These are phyloP conservation scores for Rhodotorula kratochvilovae DNA, from an alignment of 768 basidiomycete species.

Conservation along the genomic window DNA sequence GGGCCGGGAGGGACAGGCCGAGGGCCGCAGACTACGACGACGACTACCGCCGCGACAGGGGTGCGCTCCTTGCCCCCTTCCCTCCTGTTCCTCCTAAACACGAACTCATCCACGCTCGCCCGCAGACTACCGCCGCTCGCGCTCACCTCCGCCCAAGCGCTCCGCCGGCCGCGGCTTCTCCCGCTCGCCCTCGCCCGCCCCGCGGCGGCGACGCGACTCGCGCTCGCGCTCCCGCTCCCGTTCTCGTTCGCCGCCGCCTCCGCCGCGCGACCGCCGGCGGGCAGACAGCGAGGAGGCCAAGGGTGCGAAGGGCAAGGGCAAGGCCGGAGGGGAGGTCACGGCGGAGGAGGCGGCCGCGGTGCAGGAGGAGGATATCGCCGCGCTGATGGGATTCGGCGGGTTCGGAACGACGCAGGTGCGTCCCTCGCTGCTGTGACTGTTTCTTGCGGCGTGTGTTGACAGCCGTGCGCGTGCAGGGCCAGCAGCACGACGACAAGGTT, in stretches of 20 bases:
- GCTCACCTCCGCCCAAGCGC: neutral
- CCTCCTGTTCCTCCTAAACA: neutral
- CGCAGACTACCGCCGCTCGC: neutral
- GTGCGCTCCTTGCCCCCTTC: neutral
- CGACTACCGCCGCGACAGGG: conserved; percentile 7
- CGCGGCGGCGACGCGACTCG: neutral
- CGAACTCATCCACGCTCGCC: neutral
- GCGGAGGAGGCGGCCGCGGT: conserved; percentile 53
- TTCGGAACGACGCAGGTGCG: conserved; percentile 85
- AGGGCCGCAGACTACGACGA: conserved; percentile 16
- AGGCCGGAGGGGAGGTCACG: conserved; percentile 17
- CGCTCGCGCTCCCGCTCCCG: neutral
- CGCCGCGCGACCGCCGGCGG: neutral
- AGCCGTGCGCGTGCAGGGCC: conserved; percentile 55
- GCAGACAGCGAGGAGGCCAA: neutral
- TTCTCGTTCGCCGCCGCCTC: conserved; percentile 2
- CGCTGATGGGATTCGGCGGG: conserved; percentile 79
- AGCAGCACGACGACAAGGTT: conserved; percentile 75
- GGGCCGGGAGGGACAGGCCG: neutral
- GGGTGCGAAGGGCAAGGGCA: conserved; percentile 3
- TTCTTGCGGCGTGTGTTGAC: neutral
- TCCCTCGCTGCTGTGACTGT: neutral
- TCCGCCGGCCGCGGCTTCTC: conserved; percentile 6
- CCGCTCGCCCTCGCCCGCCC: conserved; percentile 4
- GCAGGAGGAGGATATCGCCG: conserved; percentile 77